Percentiles rank a stretch among this genome's conserved stretches.
phyloP scores from a whole-genome alignment of 208 protist species.

The Naegleria lovaniensis region DNA sequence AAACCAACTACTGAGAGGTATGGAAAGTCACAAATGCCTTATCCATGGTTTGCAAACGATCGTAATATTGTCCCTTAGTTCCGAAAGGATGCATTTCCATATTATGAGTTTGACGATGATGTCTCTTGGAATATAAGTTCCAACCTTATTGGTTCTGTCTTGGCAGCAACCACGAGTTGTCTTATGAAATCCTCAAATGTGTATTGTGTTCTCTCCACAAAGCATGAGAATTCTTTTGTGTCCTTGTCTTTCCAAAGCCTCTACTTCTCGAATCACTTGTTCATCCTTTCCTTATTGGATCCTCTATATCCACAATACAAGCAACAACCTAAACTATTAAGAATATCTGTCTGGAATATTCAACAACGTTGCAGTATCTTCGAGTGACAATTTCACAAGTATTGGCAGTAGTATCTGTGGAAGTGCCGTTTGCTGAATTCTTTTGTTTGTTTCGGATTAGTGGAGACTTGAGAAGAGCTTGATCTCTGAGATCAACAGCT shows the following conservation, averaged over 20 bases:
- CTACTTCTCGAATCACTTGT: conserved; percentile 41
- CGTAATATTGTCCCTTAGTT: conserved; percentile 49
- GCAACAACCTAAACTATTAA: conserved; percentile 43
- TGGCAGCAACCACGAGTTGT: too few species aligned
- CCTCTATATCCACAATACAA: conserved; percentile 48
- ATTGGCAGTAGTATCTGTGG: background rate
- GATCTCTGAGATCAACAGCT: too few species aligned
- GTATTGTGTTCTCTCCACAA: conserved; percentile 45
- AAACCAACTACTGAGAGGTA: too few species aligned
- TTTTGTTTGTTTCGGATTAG: background rate
- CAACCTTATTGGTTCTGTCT: conserved; percentile 44
- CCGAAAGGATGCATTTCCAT: conserved; percentile 46
- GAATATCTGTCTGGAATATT: conserved; percentile 35
- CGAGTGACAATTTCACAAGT: conserved; percentile 26
- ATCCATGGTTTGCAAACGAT: conserved; percentile 46
- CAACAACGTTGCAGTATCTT: conserved; percentile 41
- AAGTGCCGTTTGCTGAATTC: background rate
- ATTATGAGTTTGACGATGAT: conserved; percentile 50
- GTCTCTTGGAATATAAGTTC: conserved; percentile 56
- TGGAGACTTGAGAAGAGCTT: background rate
- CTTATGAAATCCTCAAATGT: conserved; percentile 45
- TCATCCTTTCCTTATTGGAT: conserved; percentile 44
- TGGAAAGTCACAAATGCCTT: conserved; percentile 40
- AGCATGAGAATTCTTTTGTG: conserved; percentile 48
- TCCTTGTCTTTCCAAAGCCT: conserved; percentile 40